A percentile compares a stretch with the other conserved stretches of the same genome.
Conservation (phyloP, 371 early-diverging fungal genomes). For the Haplosporangium sp. region DNA sequence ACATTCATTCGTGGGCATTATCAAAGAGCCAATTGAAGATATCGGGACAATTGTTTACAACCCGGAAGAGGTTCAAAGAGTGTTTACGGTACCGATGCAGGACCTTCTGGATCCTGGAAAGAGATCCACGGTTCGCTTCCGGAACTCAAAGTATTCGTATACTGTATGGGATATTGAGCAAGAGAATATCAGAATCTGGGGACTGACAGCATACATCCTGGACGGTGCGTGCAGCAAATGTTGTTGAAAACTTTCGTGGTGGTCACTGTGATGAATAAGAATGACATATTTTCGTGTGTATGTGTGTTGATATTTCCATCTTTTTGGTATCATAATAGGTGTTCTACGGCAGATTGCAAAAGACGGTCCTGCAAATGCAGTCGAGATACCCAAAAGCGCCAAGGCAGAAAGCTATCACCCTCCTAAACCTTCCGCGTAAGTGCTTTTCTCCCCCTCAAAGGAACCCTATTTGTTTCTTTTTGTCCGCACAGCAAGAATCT, state of each 20-base stretch:
- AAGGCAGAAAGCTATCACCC: slow-evolving; percentile 17
- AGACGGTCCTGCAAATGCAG: slow-evolving; percentile 25
- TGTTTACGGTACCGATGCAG: slow-evolving; percentile 76
- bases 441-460: background rate
- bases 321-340: slow-evolving; percentile 9
- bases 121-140: slow-evolving; percentile 61
- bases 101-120: slow-evolving; percentile 69
- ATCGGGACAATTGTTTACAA: slow-evolving; percentile 60
- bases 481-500: background rate
- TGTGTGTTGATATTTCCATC: background rate
- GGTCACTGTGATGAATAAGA: background rate
- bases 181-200: slow-evolving; percentile 77
- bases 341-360: slow-evolving; percentile 29
- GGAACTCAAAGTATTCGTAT: slow-evolving; percentile 63
- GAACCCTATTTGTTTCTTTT: background rate
- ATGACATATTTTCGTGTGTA: no score
- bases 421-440: slow-evolving; percentile 37
- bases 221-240: slow-evolving; percentile 58
- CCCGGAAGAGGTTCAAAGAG: slow-evolving; percentile 75
- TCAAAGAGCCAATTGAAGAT: slow-evolving; percentile 59
- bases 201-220: slow-evolving; percentile 85
- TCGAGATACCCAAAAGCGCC: slow-evolving; percentile 27
- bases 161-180: slow-evolving; percentile 68
- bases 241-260: background rate
- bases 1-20: slow-evolving; percentile 79